phyloP scores from a whole-genome alignment of 2,329 filamentous ascomycete species.

The Magnaporthales sp. region DNA sequence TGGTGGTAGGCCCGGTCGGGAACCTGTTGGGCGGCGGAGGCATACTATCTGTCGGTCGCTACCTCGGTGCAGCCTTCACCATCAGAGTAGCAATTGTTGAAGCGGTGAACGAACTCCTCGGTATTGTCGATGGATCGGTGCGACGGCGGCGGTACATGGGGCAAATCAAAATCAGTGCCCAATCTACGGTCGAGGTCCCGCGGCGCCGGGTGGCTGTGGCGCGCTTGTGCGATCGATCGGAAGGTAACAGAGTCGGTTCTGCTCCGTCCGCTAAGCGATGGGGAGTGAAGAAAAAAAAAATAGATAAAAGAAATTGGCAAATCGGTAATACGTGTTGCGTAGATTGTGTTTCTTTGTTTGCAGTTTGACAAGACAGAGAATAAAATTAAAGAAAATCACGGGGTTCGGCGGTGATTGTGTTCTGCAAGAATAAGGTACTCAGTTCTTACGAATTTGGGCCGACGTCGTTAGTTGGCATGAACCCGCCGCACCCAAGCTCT shows the following conservation, averaged over 20 bases:
- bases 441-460: not conserved
- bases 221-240: not conserved
- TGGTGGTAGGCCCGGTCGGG: slow-evolving; percentile 34
- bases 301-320: not conserved
- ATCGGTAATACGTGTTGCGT: not conserved
- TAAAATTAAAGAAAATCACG: not conserved
- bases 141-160: not conserved
- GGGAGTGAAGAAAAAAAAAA: not conserved
- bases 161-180: not conserved
- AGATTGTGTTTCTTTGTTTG: not conserved
- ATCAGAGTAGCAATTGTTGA: not conserved
- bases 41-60: slow-evolving; percentile 19
- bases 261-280: not conserved
- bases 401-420: not conserved
- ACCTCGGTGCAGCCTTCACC: not conserved
- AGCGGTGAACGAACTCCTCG: not conserved
- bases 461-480: not conserved
- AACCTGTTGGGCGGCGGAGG: slow-evolving; percentile 36
- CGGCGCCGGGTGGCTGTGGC: not conserved
- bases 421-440: not conserved
- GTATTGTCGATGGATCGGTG: not conserved
- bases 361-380: not conserved
- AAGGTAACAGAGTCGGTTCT: not conserved
- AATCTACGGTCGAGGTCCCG: not conserved
- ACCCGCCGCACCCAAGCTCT: not conserved